These are phyloP conservation scores for Mycena haematopus DNA, from an alignment of 768 basidiomycete genomes.

Conservation along the genomic window DNA sequence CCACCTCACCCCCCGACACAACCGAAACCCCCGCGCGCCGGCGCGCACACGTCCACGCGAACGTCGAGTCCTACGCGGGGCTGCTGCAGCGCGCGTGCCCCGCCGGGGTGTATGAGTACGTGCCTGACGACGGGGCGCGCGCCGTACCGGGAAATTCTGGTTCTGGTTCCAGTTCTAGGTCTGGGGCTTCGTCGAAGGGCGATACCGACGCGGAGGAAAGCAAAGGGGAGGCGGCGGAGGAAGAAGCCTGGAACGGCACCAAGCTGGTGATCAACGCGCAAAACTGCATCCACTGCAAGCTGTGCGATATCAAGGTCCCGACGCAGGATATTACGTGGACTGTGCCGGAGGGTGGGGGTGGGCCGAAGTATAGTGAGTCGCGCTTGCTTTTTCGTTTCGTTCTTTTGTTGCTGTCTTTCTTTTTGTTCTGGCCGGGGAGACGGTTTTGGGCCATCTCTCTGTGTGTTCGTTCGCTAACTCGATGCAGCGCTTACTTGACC, in stretches of 20 bases:
- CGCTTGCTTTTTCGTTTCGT: background rate
- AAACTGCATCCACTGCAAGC: conserved; percentile 94
- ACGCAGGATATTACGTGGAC: conserved; percentile 98
- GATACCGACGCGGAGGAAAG: too few species aligned
- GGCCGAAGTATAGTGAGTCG: conserved; percentile 93
- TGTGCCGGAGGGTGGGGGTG: conserved; percentile 95
- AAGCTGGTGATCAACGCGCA: conserved; percentile 70
- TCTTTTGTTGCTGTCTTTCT: too few species aligned
- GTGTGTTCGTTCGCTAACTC: too few species aligned
- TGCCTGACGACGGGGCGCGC: conserved; percentile 62
- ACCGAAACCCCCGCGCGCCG: conserved; percentile 52
- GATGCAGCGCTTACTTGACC: conserved; percentile 37
- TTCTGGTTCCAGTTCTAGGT: conserved; percentile 2
- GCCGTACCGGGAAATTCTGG: conserved; percentile 29
- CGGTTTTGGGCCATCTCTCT: too few species aligned
- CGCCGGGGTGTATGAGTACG: conserved; percentile 97
- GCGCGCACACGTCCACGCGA: conserved; percentile 73
- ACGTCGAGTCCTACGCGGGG: conserved; percentile 84
- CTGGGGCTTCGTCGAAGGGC: too few species aligned
- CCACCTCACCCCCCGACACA: conserved; percentile 27
- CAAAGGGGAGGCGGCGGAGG: conserved; percentile 31
- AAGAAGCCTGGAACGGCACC: conserved; percentile 77
- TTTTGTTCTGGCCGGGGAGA: too few species aligned
- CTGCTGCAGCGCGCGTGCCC: conserved; percentile 91
- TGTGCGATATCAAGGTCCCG: conserved; percentile 96